These are phyloP conservation scores for Boletus sensibilis DNA, from an alignment of 768 basidiomycete genomes.

Conservation along the genomic window DNA sequence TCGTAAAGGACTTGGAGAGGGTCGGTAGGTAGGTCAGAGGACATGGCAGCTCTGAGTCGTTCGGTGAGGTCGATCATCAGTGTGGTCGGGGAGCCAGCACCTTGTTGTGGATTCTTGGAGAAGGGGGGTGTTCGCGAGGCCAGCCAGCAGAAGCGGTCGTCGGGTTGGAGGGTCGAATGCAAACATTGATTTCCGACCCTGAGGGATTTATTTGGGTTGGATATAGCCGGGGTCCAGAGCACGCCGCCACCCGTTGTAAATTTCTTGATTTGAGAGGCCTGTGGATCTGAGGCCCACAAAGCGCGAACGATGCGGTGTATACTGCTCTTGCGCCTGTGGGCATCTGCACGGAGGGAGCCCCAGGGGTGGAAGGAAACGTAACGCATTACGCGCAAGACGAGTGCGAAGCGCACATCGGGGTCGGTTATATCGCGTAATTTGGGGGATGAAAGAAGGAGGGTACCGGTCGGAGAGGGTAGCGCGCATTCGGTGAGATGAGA, in stretches of 20 bases:
- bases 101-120: constrained; percentile 31
- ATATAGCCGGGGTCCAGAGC: constrained; percentile 56
- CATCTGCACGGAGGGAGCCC: constrained; percentile 68
- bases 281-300: constrained; percentile 45
- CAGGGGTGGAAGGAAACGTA: constrained; percentile 73
- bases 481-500: constrained; percentile 35
- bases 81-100: constrained; percentile 21
- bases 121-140: constrained; percentile 57
- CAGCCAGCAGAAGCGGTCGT: constrained; percentile 53
- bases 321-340: constrained; percentile 46
- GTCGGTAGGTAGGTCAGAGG: constrained; percentile 7
- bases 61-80: constrained; percentile 46
- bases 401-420: constrained; percentile 36
- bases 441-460: constrained; percentile 45
- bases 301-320: constrained; percentile 47
- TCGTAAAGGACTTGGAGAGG: constrained; percentile 55
- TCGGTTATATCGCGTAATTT: constrained; percentile 36
- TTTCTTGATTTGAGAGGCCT: constrained; percentile 18
- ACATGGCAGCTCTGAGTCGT: constrained; percentile 14
- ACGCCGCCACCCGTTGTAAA: constrained; percentile 65
- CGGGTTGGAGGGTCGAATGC: constrained; percentile 8
- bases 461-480: constrained; percentile 48
- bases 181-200: constrained; percentile 19
- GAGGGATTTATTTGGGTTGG: constrained; percentile 25
- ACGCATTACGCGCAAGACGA: constrained; percentile 59